These are phyloP conservation scores for Nothomitra cinnamomea DNA, from an alignment of 2,329 filamentous ascomycete species.

Conservation along the genomic window DNA sequence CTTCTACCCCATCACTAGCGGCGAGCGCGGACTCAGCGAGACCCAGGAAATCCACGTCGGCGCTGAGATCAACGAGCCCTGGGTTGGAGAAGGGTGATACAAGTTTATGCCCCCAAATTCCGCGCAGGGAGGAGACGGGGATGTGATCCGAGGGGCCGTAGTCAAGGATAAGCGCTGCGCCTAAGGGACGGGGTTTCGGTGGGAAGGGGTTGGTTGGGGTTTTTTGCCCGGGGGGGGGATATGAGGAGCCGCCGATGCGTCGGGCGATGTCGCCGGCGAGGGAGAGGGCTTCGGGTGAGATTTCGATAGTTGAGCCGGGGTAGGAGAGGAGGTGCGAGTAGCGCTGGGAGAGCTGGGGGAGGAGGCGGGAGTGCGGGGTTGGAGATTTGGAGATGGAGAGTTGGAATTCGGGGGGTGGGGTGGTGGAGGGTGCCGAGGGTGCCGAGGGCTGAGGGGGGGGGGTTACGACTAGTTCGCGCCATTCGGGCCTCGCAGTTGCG, in stretches of 20 bases:
- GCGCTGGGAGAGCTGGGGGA: constrained; percentile 65
- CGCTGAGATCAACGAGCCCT: constrained; percentile 73
- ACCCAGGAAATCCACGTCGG: constrained; percentile 83
- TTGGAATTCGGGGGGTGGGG: constrained; percentile 59
- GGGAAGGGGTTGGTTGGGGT: too few species aligned
- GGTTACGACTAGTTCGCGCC: constrained; percentile 69
- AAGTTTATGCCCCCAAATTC: constrained; percentile 59
- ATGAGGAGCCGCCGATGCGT: constrained; percentile 74
- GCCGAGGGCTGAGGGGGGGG: constrained; percentile 22
- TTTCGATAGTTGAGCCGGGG: constrained; percentile 60
- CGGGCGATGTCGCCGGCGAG: constrained; percentile 68
- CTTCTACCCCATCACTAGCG: constrained; percentile 66
- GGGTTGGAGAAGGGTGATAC: constrained; percentile 68
- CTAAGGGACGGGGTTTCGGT: constrained; percentile 51
- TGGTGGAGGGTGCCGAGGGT: constrained; percentile 36
- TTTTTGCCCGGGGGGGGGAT: too few species aligned
- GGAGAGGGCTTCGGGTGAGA: constrained; percentile 72
- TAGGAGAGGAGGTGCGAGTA: constrained; percentile 57
- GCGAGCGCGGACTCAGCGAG: constrained; percentile 66
- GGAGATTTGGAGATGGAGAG: constrained; percentile 57
- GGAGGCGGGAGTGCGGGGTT: constrained; percentile 69
- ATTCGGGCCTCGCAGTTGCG: constrained; percentile 37
- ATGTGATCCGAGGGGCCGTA: constrained; percentile 70
- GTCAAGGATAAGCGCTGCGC: constrained; percentile 88
- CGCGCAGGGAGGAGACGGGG: constrained; percentile 76